Evolutionary conservation across 257 asterid species (phyloP).

Genomic region (Solanum boliviense): DNA sequence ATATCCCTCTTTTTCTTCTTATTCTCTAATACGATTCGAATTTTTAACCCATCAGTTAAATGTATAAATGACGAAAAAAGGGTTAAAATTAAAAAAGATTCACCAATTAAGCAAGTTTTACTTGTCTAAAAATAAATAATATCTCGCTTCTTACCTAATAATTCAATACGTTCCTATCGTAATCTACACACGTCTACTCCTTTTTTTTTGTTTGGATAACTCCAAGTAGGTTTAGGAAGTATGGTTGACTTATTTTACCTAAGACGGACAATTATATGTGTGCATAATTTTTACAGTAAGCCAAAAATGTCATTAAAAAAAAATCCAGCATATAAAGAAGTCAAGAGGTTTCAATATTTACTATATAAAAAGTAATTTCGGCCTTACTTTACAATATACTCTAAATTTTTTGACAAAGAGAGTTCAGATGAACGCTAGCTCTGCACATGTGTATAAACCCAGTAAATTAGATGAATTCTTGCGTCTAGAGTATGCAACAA

Average conservation of each 20-base stretch:
- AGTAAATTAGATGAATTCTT: not conserved
- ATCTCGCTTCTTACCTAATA: not conserved
- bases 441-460: not conserved
- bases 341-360: accelerated
- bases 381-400: too few relatives aligned
- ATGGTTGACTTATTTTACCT: not conserved
- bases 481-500: not conserved
- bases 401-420: too few relatives aligned
- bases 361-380: too few relatives aligned
- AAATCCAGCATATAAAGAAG: too few relatives aligned
- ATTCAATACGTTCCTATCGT: not conserved
- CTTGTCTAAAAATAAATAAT: too few relatives aligned
- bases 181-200: not conserved
- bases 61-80: not conserved
- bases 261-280: not conserved
- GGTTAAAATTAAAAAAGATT: not conserved
- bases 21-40: not conserved
- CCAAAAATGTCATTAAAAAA: not conserved
- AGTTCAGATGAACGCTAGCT: too few relatives aligned
- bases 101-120: not conserved
- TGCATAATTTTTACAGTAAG: not conserved
- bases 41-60: not conserved
- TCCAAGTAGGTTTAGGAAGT: not conserved
- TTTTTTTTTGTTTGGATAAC: not conserved
- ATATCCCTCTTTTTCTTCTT: not conserved